Conservation (phyloP, 2,329 filamentous ascomycete species). For the Apiospora arundinis region DNA sequence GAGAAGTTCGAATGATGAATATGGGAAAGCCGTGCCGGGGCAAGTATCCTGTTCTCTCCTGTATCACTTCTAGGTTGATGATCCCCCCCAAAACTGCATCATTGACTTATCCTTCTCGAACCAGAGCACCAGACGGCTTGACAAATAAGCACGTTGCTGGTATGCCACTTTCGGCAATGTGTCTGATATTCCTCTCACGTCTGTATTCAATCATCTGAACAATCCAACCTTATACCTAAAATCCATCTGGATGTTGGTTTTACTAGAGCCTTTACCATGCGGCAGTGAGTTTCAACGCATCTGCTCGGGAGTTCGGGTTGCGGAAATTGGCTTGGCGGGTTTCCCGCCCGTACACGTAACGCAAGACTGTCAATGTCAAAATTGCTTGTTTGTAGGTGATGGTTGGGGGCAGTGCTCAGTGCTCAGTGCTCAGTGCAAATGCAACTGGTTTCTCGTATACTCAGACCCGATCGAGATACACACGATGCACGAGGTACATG, state of each 20-base stretch:
- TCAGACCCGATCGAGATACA: conserved; percentile 1
- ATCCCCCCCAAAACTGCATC: not conserved
- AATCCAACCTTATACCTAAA: not conserved
- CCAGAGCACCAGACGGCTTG: not conserved
- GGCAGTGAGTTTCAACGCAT: not conserved
- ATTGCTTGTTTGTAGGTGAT: not conserved
- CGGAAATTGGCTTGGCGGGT: not conserved
- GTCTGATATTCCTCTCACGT: not conserved
- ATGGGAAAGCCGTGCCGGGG: not conserved
- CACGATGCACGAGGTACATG: not conserved
- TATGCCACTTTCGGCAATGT: not conserved
- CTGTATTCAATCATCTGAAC: not conserved
- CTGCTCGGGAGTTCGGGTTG: not conserved
- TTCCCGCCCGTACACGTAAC: not conserved
- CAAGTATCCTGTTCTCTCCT: not conserved
- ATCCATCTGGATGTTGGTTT: not conserved
- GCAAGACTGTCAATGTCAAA: conserved; percentile 8
- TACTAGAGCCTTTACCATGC: not conserved
- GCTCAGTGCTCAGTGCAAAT: not conserved
- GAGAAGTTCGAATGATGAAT: not conserved
- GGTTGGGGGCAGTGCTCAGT: not conserved
- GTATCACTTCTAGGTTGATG: not conserved
- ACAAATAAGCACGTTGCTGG: conserved; percentile 6
- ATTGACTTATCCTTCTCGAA: not conserved
- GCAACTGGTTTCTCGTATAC: not conserved